These are phyloP conservation scores for Cytospora mali DNA, from an alignment of 2,329 filamentous ascomycete genomes.

Conservation along the genomic window DNA sequence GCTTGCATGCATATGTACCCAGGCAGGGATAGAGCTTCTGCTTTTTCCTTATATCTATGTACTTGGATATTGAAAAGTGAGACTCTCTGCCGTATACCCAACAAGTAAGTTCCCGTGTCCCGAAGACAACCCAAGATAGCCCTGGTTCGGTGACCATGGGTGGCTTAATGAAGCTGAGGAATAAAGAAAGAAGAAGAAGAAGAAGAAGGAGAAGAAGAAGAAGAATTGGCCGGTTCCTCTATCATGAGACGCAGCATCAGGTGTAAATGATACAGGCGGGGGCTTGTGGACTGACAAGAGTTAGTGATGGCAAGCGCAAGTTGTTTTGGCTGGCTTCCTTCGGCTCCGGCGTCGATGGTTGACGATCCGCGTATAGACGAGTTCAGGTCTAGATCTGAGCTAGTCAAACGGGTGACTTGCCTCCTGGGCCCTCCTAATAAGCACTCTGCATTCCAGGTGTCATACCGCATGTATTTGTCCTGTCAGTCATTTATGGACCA, in stretches of 20 bases:
- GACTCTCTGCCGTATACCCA: background rate
- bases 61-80: background rate
- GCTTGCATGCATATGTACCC: background rate
- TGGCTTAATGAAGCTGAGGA: background rate
- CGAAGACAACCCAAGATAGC: background rate
- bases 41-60: background rate
- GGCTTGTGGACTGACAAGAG: background rate
- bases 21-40: background rate
- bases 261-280: background rate
- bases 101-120: background rate
- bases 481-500: too few species aligned
- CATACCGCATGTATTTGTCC: too few species aligned
- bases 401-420: conserved; percentile 2
- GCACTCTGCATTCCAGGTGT: too few species aligned
- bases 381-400: conserved; percentile 17
- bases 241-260: background rate
- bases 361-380: conserved; percentile 23
- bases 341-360: conserved; percentile 10
- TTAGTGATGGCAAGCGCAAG: background rate
- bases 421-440: too few species aligned
- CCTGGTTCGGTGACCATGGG: too few species aligned
- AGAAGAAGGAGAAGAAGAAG: too few species aligned
- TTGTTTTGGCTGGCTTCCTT: too few species aligned
- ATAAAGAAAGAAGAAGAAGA: too few species aligned
- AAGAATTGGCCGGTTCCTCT: background rate